phyloP scores from a whole-genome alignment of 192 early-diverging fungal species.

The Coemansia furcata region DNA sequence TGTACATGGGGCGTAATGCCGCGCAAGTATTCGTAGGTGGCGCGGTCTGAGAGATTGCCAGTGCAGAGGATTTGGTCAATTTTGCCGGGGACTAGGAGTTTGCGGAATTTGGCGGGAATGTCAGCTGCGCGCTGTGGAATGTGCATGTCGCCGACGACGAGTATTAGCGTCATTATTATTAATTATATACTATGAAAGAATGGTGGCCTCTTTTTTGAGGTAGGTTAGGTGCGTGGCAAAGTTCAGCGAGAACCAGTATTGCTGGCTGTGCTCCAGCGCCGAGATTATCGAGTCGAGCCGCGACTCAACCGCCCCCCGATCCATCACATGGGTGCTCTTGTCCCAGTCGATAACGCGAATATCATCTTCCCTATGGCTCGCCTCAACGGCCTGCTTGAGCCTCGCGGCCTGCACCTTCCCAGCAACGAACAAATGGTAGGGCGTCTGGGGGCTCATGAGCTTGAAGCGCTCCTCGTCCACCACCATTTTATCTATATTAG shows the following conservation, averaged over 20 bases:
- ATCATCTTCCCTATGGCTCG: constrained; percentile 3
- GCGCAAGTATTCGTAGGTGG: constrained; percentile 84
- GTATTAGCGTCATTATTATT: constrained; percentile 59
- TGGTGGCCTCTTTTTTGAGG: constrained; percentile 21
- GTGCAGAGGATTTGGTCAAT: constrained; percentile 95
- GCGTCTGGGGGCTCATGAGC: constrained; percentile 49
- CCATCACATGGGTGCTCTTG: constrained; percentile 7
- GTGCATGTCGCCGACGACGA: constrained; percentile 92
- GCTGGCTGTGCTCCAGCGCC: constrained; percentile 45
- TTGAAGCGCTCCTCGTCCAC: constrained; percentile 39
- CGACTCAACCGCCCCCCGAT: constrained; percentile 13
- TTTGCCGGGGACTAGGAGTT: constrained; percentile 91
- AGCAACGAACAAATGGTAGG: constrained; percentile 49
- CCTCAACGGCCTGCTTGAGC: constrained; percentile 38
- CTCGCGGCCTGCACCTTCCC: constrained; percentile 50
- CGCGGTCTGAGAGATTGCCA: constrained; percentile 82
- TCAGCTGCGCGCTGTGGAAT: constrained; percentile 88
- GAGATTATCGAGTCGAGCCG: constrained; percentile 36
- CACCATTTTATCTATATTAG: constrained; percentile 11
- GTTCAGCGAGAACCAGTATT: constrained; percentile 50
- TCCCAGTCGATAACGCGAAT: constrained; percentile 28
- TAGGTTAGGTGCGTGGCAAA: constrained; percentile 44
- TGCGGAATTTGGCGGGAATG: constrained; percentile 90
- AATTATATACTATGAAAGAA: constrained; percentile 23
- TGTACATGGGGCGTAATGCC: constrained; percentile 75